Percentiles rank a stretch among this genome's conserved stretches.
Conservation (phyloP, 192 early-diverging fungal genomes). For the Mortierella antarctica region DNA sequence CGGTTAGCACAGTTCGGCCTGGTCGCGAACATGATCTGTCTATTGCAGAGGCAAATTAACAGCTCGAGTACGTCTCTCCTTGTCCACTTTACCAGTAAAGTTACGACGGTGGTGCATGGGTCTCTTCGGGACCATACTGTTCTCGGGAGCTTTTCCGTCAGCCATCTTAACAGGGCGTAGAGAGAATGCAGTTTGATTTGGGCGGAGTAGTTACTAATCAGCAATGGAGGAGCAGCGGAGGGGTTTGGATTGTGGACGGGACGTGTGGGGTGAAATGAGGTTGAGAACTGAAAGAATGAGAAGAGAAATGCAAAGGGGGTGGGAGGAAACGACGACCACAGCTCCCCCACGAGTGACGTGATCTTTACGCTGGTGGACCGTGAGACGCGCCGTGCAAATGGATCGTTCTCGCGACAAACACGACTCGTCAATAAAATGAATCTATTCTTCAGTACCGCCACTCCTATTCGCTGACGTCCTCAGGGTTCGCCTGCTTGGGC, state of each 20-base stretch:
- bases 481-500: constrained; percentile 18
- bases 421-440: neutral
- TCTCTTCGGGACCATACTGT: constrained; percentile 33
- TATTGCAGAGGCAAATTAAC: too few relatives aligned
- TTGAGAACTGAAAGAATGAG: neutral
- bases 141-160: constrained; percentile 34
- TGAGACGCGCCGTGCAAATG: too few relatives aligned
- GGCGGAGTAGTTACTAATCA: neutral
- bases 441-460: neutral
- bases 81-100: constrained; percentile 38
- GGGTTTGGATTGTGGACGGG: neutral
- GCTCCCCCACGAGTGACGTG: too few relatives aligned
- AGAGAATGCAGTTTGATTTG: neutral
- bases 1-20: too few relatives aligned
- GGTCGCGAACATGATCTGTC: too few relatives aligned
- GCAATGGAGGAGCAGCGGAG: neutral
- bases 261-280: too few relatives aligned
- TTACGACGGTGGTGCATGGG: constrained; percentile 54
- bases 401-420: too few relatives aligned
- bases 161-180: constrained; percentile 24
- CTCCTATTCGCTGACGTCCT: constrained; percentile 1
- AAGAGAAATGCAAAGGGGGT: neutral
- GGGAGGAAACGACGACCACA: too few relatives aligned
- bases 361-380: too few relatives aligned
- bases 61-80: neutral